A percentile compares a stretch with the other conserved stretches of the same genome.
These are phyloP conservation scores for Aspergillus quadricinctus DNA, from an alignment of 2,329 filamentous ascomycete species.

Conservation along the genomic window DNA sequence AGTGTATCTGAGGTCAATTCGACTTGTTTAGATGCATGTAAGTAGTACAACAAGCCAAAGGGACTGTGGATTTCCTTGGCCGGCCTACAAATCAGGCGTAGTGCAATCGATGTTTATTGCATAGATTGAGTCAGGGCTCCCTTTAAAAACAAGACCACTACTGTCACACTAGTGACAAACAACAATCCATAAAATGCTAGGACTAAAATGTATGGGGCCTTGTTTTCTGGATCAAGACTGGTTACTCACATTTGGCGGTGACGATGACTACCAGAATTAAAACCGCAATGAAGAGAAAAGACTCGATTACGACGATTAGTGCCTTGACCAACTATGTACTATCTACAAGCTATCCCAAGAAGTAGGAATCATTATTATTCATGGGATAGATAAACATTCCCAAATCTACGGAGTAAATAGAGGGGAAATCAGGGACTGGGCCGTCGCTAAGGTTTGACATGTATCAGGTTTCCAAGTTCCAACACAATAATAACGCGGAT, in stretches of 20 bases:
- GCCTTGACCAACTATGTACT: not conserved
- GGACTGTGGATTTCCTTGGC: not conserved
- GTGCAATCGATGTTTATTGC: slow-evolving; percentile 1
- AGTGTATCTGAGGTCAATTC: not conserved
- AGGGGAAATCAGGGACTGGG: not conserved
- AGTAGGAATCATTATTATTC: not conserved
- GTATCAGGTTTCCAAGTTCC: not conserved
- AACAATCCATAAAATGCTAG: slow-evolving; percentile 16
- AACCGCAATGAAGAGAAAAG: not conserved
- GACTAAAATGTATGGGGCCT: not conserved
- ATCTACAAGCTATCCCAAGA: not conserved
- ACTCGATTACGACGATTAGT: not conserved
- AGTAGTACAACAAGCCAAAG: not conserved
- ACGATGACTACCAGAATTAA: not conserved
- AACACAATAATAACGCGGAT: not conserved
- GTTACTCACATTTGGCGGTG: not conserved
- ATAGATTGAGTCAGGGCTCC: slow-evolving; percentile 1
- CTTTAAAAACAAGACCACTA: slow-evolving; percentile 14
- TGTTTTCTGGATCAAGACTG: not conserved
- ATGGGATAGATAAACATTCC: not conserved
- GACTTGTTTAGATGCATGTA: not conserved
- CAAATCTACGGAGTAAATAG: not conserved
- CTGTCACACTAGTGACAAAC: slow-evolving; percentile 26
- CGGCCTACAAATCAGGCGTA: not conserved
- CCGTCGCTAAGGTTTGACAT: not conserved